Conservation (phyloP, 371 early-diverging fungal genomes). For the Circinella umbellata region DNA sequence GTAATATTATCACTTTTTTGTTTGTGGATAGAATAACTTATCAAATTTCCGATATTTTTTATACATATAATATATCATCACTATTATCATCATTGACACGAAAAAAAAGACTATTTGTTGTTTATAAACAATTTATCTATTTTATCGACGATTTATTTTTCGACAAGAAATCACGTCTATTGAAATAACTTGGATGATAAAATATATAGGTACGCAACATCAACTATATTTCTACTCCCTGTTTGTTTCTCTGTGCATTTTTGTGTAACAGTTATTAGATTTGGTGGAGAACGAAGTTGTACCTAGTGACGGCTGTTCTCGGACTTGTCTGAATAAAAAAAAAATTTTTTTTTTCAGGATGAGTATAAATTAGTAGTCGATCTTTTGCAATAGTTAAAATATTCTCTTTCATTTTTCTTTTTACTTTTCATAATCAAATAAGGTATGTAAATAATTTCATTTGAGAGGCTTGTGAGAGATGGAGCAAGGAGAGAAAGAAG, state of each 20-base stretch:
- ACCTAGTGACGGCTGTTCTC: no score
- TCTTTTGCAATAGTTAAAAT: not conserved
- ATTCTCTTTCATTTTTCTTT: not conserved
- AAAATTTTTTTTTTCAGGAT: not conserved
- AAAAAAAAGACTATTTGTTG: no score
- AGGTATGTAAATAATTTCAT: not conserved
- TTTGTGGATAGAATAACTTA: not conserved
- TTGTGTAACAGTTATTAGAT: no score
- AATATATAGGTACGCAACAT: no score
- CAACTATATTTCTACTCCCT: no score
- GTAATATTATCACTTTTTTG: not conserved
- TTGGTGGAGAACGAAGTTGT: no score
- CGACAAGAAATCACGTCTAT: no score
- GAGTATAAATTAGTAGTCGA: not conserved
- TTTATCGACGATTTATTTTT: not conserved
- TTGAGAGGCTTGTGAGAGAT: not conserved
- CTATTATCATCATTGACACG: no score
- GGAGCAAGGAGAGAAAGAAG: not conserved
- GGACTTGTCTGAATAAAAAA: not conserved
- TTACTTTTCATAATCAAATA: not conserved
- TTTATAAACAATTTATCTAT: not conserved
- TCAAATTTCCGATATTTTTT: slow-evolving; percentile 8
- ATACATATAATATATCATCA: not conserved
- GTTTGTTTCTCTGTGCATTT: no score
- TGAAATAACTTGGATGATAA: no score